phyloP scores from a whole-genome alignment of 2,329 filamentous ascomycete species.

The Helotiales sp. region DNA sequence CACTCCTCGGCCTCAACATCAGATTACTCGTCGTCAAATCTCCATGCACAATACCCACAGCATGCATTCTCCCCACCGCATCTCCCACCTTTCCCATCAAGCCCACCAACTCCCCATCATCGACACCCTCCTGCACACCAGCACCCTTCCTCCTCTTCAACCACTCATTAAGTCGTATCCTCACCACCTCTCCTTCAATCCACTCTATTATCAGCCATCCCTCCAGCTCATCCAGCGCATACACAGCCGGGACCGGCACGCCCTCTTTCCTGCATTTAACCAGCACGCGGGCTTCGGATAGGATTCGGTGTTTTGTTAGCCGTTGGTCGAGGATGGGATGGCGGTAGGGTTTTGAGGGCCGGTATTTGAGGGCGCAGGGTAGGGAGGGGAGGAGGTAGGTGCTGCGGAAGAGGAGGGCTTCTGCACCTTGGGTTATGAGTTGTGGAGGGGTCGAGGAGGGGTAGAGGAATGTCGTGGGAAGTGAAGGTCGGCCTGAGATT shows the following conservation, averaged over 20 bases:
- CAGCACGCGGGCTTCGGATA: slow-evolving; percentile 87
- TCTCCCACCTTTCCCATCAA: slow-evolving; percentile 74
- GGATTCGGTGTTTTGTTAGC: slow-evolving; percentile 83
- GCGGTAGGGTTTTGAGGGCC: slow-evolving; percentile 88
- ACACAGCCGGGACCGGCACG: slow-evolving; percentile 80
- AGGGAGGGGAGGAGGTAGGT: slow-evolving; percentile 72
- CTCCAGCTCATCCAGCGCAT: slow-evolving; percentile 65
- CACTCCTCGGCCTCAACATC: slow-evolving; percentile 65
- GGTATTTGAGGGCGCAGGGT: slow-evolving; percentile 85
- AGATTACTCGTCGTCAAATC: slow-evolving; percentile 98
- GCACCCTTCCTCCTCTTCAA: slow-evolving; percentile 52
- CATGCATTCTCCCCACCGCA: slow-evolving; percentile 78
- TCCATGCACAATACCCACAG: slow-evolving; percentile 86
- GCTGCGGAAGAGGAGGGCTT: slow-evolving; percentile 91
- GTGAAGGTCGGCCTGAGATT: slow-evolving; percentile 17
- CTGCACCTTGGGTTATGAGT: slow-evolving; percentile 91
- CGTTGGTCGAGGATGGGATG: slow-evolving; percentile 88
- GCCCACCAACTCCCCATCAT: slow-evolving; percentile 58
- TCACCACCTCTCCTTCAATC: slow-evolving; percentile 75
- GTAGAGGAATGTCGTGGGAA: slow-evolving; percentile 49
- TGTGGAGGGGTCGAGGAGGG: slow-evolving; percentile 62
- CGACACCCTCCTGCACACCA: slow-evolving; percentile 43
- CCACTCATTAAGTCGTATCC: slow-evolving; percentile 71
- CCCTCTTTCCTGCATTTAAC: slow-evolving; percentile 79
- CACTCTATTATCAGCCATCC: slow-evolving; percentile 87